Percentiles rank a stretch among this genome's conserved stretches.
Conservation (phyloP, 257 asterid genomes). For the Solanum lignicaule region DNA sequence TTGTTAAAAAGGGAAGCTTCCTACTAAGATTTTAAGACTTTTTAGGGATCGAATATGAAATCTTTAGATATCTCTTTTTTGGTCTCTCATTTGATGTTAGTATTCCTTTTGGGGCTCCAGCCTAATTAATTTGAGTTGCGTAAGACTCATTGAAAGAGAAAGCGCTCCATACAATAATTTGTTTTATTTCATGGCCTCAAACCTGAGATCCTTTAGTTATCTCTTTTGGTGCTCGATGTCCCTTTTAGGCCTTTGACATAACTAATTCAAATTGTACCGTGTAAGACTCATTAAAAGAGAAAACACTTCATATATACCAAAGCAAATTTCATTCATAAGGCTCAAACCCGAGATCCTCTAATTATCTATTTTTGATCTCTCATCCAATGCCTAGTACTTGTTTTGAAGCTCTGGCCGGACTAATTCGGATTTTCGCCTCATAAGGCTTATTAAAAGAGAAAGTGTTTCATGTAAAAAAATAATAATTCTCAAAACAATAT, state of each 20-base stretch:
- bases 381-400: not conserved
- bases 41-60: not conserved
- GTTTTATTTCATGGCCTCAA: not conserved
- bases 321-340: fast-evolving
- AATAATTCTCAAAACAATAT: not conserved
- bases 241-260: not conserved
- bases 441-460: not conserved
- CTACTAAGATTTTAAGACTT: not conserved
- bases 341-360: not conserved
- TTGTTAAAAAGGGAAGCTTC: not conserved
- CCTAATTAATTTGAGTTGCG: not conserved
- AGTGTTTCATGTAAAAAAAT: not conserved
- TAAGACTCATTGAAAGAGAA: not conserved
- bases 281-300: not conserved
- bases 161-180: not conserved
- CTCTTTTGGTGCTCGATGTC: not conserved
- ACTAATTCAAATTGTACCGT: not conserved
- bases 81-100: fast-evolving
- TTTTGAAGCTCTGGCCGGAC: not conserved
- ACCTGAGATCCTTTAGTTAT: not conserved
- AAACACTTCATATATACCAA: not conserved
- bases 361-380: not conserved
- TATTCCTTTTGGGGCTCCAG: not conserved
- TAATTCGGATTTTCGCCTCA: not conserved
- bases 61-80: not conserved